Base-by-base conservation (phyloP, 2,329 filamentous ascomycete species). In the Colletotrichum sp. region DNA sequence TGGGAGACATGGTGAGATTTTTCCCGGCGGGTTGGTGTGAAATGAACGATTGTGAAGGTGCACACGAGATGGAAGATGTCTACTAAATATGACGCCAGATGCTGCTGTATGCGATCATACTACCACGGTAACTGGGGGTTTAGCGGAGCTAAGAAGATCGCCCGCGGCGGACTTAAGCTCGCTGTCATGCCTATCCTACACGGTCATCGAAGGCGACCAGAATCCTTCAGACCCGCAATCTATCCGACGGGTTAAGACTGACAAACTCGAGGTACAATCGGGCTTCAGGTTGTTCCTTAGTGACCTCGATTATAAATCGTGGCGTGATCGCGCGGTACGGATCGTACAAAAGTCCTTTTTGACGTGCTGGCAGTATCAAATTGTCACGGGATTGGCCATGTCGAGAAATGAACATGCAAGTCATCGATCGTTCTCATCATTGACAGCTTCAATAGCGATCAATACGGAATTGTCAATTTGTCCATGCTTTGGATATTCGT, bases 381-480 rank as follows among this genome's bases (percentile, higher is more conserved):
- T 0, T 21, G 6, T 12, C 18, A 48, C 10, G 10, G n/a, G 43
- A 21, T 48, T 52, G n/a, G n/a, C n/a, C n/a, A 21, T 13, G 10
- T 52, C 4, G 43, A 52, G 43, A 4, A 3, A 13, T 1, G 1
- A 21, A 21, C 43, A 52, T 21, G 43, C 43, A 13, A 8, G n/a
- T 5, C 43, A 21, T 52, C n/a, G 10, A 24, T 24, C 10, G 0
- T 13, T 48, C 4, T 21, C 43, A 48, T 13, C 2, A 4, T 48
- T 21, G 0, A 1, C n/a, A 5, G 10, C n/a, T 21, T 1, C 6
- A 48, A 48, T 5, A 0, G 2, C 6, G 43, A 13, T 13, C 10
- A 21, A 13, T 1, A 5, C 12, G 10, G 1, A 5, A 21, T 52
- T 21, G n/a, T 52, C n/a, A 52, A 21, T 21, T 21, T 52, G n/a